Evolutionary conservation across 2,329 filamentous ascomycete genomes (phyloP).

Genomic region (Colletotrichum abscissum): DNA sequence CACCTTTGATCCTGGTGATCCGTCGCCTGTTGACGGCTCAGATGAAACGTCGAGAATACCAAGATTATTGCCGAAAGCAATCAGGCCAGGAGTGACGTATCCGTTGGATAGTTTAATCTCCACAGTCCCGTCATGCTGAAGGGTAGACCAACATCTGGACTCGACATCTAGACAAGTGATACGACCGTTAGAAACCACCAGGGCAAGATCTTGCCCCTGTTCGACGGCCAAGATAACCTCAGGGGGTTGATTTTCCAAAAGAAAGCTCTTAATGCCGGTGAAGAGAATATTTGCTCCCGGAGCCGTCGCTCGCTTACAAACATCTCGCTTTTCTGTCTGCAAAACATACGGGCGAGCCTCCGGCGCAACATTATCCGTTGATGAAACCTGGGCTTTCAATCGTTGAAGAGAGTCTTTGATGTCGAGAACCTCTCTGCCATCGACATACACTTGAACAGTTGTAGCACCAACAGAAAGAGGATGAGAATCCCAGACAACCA

Average conservation of each 20-base stretch:
- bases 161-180: not conserved
- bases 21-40: constrained; percentile 59
- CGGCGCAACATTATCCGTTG: not conserved
- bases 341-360: not conserved
- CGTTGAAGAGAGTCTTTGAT: not conserved
- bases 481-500: constrained; percentile 60
- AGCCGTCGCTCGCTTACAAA: not conserved
- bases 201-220: not conserved
- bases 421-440: constrained; percentile 45
- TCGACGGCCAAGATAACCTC: too few species aligned
- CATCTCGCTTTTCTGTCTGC: not conserved
- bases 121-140: not conserved
- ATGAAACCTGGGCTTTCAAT: not conserved
- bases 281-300: not conserved
- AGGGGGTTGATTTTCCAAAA: not conserved
- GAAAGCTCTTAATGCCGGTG: constrained; percentile 1
- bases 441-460: constrained; percentile 58
- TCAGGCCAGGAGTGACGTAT: constrained; percentile 59
- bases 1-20: constrained; percentile 45
- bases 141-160: not conserved
- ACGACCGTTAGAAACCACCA: not conserved
- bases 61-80: constrained; percentile 57
- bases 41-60: constrained; percentile 61
- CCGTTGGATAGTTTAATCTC: constrained; percentile 55
- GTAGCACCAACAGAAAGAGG: constrained; percentile 57